Evolutionary conservation across 1,139 yeast genomes (phyloP), one percentile per base, ranked within the genome.

Genomic region (Kodamaea anthophila): DNA sequence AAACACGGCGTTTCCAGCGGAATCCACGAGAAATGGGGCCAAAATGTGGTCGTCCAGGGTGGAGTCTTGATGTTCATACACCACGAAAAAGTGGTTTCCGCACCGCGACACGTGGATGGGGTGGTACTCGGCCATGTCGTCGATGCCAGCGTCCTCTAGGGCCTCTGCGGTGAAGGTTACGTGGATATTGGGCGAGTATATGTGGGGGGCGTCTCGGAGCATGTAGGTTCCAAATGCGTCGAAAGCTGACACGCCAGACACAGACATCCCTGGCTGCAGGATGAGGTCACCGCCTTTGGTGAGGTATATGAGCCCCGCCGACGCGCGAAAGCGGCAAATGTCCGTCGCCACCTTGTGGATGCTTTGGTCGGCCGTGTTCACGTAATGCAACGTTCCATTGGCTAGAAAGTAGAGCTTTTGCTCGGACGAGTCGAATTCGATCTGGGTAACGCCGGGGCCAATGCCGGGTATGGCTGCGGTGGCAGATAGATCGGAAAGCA

Each of bases 391-490:
- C 10, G 8, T 13, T 15, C 44, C 44, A 14, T 34, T 41, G 7
- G 51, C 41, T 7, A 59, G 32, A 4, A 55, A 39, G 28, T 43
- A 49, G 9, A 61, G 38, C 18, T 29, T 28, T 0, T 55, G 36
- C 24, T 51, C 58, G 26, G 51, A 47, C 21, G 34, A 12, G 29
- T 46, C 49, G 38, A 60, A 60, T 15, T 36, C 36, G 5, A 65
- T 30, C 34, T 55, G 63, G 4, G 55, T 48, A 29, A 40, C 31
- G 3, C 30, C 30, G 4, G 33, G 14, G n/a, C 29, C 36, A n/a
- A 23, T 13, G 21, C 19, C 14, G 5, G 30, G 29, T n/a, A 30
- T 12, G 11, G 3, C 32, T 9, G 13, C 29, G 20, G 33, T 18
- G 10, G 23, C 13, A 5, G 31, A 10, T 15, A 24, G 9, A 24